These are phyloP conservation scores for Scorias spongiosa DNA, from an alignment of 2,329 filamentous ascomycete genomes.

Conservation along the genomic window DNA sequence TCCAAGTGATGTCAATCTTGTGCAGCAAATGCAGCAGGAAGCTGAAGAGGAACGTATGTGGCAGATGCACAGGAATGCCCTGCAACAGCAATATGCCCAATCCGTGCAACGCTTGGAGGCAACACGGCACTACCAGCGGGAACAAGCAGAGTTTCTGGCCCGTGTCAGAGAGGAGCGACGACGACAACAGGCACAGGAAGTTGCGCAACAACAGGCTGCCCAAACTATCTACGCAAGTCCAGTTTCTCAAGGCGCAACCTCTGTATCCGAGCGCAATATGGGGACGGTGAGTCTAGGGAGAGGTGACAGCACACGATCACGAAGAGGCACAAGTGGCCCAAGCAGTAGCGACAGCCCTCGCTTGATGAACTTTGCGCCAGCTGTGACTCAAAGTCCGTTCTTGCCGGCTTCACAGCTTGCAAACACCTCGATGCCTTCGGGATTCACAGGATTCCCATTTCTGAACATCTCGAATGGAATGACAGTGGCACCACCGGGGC, in stretches of 20 bases:
- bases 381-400: conserved; percentile 10
- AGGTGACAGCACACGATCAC: conserved; percentile 26
- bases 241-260: neutral
- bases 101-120: conserved; percentile 17
- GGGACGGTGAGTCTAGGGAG: conserved; percentile 7
- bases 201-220: neutral
- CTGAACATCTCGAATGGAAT: conserved; percentile 48
- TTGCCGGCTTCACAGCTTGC: conserved; percentile 23
- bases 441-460: conserved; percentile 27
- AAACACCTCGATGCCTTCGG: neutral
- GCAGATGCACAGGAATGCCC: conserved; percentile 16
- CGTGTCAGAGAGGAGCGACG: conserved; percentile 13
- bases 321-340: conserved; percentile 22
- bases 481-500: conserved; percentile 33
- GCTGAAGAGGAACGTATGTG: conserved; percentile 28
- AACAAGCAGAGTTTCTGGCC: conserved; percentile 20
- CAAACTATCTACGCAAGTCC: neutral
- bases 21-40: conserved; percentile 20
- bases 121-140: conserved; percentile 29
- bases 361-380: conserved; percentile 9
- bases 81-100: conserved; percentile 19
- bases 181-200: conserved; percentile 11
- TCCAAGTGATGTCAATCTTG: conserved; percentile 16
- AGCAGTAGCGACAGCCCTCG: conserved; percentile 16
- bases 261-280: neutral